phyloP scores from a whole-genome alignment of 495 filamentous ascomycete species.

The Daldinia vernicosa region DNA sequence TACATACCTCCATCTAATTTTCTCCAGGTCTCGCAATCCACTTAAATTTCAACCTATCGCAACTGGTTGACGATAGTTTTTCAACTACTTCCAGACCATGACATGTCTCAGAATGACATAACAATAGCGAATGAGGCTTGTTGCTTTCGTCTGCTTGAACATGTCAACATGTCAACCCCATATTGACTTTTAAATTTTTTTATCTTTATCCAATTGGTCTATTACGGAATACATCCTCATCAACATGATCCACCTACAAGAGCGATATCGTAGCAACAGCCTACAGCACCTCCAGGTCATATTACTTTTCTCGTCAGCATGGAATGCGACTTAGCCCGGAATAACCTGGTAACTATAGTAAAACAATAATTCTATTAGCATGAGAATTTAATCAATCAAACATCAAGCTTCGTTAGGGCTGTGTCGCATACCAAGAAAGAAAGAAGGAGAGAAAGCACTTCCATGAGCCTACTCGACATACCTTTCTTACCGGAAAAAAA shows the following conservation, averaged over 20 bases:
- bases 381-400: conserved; percentile 7
- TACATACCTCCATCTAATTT: neutral
- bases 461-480: too few species aligned
- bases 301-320: conserved; percentile 24
- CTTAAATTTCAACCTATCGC: conserved; percentile 26
- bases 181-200: conserved; percentile 2
- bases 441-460: neutral
- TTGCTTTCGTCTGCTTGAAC: conserved; percentile 13
- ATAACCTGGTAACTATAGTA: conserved; percentile 18
- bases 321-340: conserved; percentile 9
- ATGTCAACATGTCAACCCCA: conserved; percentile 2
- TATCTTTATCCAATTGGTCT: conserved; percentile 7
- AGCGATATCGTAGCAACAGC: conserved; percentile 12
- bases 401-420: conserved; percentile 4
- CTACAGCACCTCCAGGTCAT: conserved; percentile 13
- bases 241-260: neutral
- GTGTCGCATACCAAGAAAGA: conserved; percentile 3
- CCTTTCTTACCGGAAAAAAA: neutral
- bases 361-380: conserved; percentile 16
- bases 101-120: conserved; percentile 32
- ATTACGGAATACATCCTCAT: neutral
- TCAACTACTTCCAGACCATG: conserved; percentile 19
- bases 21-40: conserved; percentile 4
- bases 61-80: conserved; percentile 5
- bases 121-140: conserved; percentile 15